Percentiles rank a stretch among this genome's conserved stretches.
These are phyloP conservation scores for Neofusicoccum parvum DNA, from an alignment of 2,329 filamentous ascomycete genomes.

Conservation along the genomic window DNA sequence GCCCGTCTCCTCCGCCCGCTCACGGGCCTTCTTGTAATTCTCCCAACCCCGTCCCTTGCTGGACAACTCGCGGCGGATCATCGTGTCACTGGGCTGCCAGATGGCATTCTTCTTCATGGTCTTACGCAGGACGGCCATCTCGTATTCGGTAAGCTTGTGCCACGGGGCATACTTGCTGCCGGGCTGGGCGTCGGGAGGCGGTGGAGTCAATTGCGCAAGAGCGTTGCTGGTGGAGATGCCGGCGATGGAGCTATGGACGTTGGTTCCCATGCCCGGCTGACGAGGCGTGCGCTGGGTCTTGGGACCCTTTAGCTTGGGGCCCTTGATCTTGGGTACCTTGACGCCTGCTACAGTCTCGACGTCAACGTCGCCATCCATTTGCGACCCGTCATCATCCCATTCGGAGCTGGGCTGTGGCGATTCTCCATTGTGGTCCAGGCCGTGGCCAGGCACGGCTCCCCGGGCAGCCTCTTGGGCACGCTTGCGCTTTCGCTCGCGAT, in stretches of 20 bases:
- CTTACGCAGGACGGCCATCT: slow-evolving; percentile 73
- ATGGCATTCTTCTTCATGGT: slow-evolving; percentile 91
- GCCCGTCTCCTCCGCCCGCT: slow-evolving; percentile 65
- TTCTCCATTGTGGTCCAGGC: slow-evolving; percentile 47
- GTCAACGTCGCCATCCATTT: slow-evolving; percentile 3
- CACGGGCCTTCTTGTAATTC: slow-evolving; percentile 59
- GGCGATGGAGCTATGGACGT: slow-evolving; percentile 56
- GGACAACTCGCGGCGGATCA: slow-evolving; percentile 79
- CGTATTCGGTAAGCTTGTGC: slow-evolving; percentile 66
- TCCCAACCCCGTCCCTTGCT: slow-evolving; percentile 61
- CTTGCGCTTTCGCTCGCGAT: slow-evolving; percentile 32
- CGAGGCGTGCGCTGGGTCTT: slow-evolving; percentile 46
- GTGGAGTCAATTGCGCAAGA: slow-evolving; percentile 59
- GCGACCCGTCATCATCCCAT: slow-evolving; percentile 8
- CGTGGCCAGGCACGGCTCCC: slow-evolving; percentile 47
- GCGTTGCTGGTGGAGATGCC: slow-evolving; percentile 65
- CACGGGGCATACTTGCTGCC: slow-evolving; percentile 65
- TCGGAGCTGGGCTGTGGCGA: slow-evolving; percentile 18
- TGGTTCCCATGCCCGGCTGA: slow-evolving; percentile 52
- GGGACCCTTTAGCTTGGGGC: slow-evolving; percentile 23
- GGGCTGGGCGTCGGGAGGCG: slow-evolving; percentile 60
- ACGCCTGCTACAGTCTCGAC: slow-evolving; percentile 19
- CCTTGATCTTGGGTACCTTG: slow-evolving; percentile 33
- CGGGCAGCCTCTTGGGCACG: slow-evolving; percentile 12
- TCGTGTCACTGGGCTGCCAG: slow-evolving; percentile 82